These are phyloP conservation scores for Quercus cerris DNA, from an alignment of 306 rosid species.

Conservation along the genomic window DNA sequence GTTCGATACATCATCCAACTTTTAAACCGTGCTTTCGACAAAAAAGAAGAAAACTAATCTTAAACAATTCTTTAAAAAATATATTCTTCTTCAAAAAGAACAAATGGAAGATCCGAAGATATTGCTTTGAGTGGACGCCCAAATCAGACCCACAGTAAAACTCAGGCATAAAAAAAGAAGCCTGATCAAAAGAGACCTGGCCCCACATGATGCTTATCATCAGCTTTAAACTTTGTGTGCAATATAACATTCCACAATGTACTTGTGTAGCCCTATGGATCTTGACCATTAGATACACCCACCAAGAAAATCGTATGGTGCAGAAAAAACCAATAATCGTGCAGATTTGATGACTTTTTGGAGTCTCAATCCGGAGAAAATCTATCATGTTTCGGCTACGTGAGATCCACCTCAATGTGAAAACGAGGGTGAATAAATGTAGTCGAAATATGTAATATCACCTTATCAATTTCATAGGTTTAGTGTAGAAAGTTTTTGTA, in stretches of 20 bases:
- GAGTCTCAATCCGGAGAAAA: too few species aligned
- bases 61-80: not conserved
- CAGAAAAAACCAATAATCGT: not conserved
- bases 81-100: not conserved
- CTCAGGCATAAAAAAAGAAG: not conserved
- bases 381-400: fast-evolving
- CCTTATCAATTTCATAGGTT: too few species aligned
- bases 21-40: not conserved
- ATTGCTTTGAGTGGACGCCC: not conserved
- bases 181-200: conserved; percentile 11
- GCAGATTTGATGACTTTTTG: too few species aligned
- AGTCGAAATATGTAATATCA: too few species aligned
- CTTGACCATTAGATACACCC: not conserved
- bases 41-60: not conserved
- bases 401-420: too few species aligned
- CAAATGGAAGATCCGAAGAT: not conserved
- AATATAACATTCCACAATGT: not conserved
- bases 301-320: not conserved
- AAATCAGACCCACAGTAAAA: not conserved
- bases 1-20: not conserved
- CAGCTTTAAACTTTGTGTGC: not conserved
- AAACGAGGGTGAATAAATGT: too few species aligned
- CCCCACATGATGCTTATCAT: conserved; percentile 41
- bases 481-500: too few species aligned
- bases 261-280: not conserved